These are phyloP conservation scores for Penstemon newberryi DNA, from an alignment of 257 asterid genomes.

Conservation along the genomic window DNA sequence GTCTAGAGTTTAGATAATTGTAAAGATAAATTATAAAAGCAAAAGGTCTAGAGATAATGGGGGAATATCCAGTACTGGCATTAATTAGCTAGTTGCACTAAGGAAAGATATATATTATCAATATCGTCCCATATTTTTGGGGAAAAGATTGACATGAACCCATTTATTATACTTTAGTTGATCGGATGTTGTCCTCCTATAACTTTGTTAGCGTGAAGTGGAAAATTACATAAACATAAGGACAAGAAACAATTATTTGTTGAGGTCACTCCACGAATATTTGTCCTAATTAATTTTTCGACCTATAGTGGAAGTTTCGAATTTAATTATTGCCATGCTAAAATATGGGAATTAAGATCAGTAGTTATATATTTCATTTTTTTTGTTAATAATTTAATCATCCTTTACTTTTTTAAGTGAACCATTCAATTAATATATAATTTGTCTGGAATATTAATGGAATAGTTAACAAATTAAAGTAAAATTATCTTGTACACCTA, in stretches of 20 bases:
- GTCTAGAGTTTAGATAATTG: background rate
- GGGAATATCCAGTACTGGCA: background rate
- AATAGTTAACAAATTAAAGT: no score
- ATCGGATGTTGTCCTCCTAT: background rate
- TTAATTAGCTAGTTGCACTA: no score
- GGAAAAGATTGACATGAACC: constrained; percentile 2
- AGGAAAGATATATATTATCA: no score
- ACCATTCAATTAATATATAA: no score
- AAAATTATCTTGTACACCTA: no score
- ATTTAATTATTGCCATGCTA: background rate
- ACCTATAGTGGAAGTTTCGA: background rate
- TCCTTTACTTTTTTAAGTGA: no score
- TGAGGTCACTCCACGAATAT: constrained; percentile 1
- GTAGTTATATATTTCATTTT: no score
- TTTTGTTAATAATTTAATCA: no score
- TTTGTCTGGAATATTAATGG: no score
- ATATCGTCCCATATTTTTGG: no score
- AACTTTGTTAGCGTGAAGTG: background rate
- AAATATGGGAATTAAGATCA: background rate
- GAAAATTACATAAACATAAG: constrained; percentile 8
- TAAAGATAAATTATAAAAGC: background rate
- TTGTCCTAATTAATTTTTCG: background rate
- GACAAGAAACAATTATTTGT: background rate
- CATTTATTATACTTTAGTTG: background rate
- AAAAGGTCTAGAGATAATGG: background rate